Evolutionary conservation across 2,329 filamentous ascomycete genomes (phyloP).

Genomic region (Verticillium albo-atrum): DNA sequence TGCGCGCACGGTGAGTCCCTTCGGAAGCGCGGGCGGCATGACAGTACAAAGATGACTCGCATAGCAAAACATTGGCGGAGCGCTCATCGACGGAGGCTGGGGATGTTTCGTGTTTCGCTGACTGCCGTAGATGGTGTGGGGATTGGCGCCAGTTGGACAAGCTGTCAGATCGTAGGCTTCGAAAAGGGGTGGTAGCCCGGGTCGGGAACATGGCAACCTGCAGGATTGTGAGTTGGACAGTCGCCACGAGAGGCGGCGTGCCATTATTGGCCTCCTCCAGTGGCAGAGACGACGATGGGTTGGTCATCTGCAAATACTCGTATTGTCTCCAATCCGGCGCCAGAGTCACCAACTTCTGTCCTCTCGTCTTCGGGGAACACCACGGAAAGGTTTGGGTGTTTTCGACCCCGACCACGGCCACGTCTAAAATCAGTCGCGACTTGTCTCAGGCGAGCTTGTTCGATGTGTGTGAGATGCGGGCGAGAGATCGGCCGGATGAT

Average conservation of each 20-base stretch:
- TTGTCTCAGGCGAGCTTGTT: not conserved
- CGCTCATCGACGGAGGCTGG: not conserved
- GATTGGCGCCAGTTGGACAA: not conserved
- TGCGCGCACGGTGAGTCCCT: not conserved
- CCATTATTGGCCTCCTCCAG: not conserved
- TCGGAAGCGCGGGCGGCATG: not conserved
- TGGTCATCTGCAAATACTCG: not conserved
- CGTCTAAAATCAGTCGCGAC: not conserved
- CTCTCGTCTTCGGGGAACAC: not conserved
- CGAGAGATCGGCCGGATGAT: not conserved
- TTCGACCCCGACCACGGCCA: not conserved
- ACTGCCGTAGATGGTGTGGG: not conserved
- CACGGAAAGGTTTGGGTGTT: not conserved
- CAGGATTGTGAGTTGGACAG: not conserved
- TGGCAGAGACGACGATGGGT: not conserved
- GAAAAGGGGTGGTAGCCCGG: no score
- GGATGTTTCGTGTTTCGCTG: not conserved
- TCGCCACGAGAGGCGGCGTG: not conserved
- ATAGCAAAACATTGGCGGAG: not conserved
- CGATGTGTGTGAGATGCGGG: not conserved
- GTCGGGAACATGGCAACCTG: not conserved
- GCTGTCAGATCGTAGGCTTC: not conserved
- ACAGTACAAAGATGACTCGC: not conserved
- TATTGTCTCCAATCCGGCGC: constrained; percentile 1
- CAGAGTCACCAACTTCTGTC: not conserved